Evolutionary conservation across 1,284 basidiomycete species (phyloP).

Genomic region (Ustilago hordei): DNA sequence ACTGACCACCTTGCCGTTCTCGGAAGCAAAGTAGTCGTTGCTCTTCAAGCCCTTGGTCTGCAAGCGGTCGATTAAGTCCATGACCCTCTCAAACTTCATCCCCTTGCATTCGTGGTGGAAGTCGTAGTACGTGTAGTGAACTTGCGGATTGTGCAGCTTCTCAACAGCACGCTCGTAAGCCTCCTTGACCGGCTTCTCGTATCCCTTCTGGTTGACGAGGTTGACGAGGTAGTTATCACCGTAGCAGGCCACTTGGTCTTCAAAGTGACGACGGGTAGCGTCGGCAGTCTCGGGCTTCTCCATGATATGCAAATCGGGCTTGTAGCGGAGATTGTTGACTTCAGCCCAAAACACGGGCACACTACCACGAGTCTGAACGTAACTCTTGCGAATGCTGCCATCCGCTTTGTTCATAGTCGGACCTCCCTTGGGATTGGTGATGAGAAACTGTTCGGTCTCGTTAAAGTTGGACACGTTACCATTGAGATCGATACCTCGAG

Average conservation of each 20-base stretch:
- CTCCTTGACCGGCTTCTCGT: slow-evolving; percentile 95
- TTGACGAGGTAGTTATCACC: slow-evolving; percentile 87
- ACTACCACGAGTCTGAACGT: slow-evolving; percentile 90
- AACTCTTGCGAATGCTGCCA: slow-evolving; percentile 76
- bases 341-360: slow-evolving; percentile 97
- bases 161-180: slow-evolving; percentile 85
- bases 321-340: slow-evolving; percentile 94
- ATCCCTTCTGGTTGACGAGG: slow-evolving; percentile 93
- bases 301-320: slow-evolving; percentile 97
- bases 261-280: slow-evolving; percentile 81
- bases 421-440: slow-evolving; percentile 66
- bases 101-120: slow-evolving; percentile 96
- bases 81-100: slow-evolving; percentile 94
- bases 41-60: slow-evolving; percentile 77
- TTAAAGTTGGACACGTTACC: slow-evolving; percentile 73
- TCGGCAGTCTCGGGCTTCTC: slow-evolving; percentile 83
- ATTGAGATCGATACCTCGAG: slow-evolving; percentile 85
- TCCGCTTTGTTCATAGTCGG: slow-evolving; percentile 69
- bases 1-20: slow-evolving; percentile 45
- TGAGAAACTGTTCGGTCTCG: slow-evolving; percentile 75
- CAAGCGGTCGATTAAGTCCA: slow-evolving; percentile 82
- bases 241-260: slow-evolving; percentile 81
- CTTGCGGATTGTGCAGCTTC: slow-evolving; percentile 75
- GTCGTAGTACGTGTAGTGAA: slow-evolving; percentile 95
- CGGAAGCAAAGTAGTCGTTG: slow-evolving; percentile 53